Conservation (phyloP, 106 monocot genomes). For the Phalaenopsis aphrodite region DNA sequence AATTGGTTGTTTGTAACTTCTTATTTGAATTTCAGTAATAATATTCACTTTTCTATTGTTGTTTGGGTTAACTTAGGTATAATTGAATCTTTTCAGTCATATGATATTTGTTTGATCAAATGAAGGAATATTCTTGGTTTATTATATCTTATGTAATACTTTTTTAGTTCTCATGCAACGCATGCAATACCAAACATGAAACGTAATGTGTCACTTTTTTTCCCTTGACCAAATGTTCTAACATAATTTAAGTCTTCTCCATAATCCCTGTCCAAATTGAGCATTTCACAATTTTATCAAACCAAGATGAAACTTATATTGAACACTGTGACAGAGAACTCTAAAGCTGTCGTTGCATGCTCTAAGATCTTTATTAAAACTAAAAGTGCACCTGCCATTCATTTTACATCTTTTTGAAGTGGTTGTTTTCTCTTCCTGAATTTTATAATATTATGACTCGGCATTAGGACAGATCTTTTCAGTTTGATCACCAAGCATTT, state of each 20-base stretch:
- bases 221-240: neutral
- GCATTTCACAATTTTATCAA: neutral
- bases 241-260: neutral
- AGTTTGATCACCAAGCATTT: no score
- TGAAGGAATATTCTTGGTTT: no score
- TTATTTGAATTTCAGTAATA: no score
- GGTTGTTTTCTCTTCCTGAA: neutral
- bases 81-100: no score
- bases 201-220: neutral
- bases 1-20: no score
- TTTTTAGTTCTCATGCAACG: no score
- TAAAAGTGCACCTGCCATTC: neutral
- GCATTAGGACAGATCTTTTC: neutral
- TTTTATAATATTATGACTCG: neutral
- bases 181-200: neutral
- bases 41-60: no score
- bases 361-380: neutral
- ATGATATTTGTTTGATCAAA: no score
- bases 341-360: neutral
- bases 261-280: neutral
- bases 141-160: no score
- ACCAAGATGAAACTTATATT: neutral
- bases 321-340: neutral
- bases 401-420: neutral
- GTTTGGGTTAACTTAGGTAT: no score